Conservation (phyloP, 345 rosid genomes). For the Citropsis articulata region DNA sequence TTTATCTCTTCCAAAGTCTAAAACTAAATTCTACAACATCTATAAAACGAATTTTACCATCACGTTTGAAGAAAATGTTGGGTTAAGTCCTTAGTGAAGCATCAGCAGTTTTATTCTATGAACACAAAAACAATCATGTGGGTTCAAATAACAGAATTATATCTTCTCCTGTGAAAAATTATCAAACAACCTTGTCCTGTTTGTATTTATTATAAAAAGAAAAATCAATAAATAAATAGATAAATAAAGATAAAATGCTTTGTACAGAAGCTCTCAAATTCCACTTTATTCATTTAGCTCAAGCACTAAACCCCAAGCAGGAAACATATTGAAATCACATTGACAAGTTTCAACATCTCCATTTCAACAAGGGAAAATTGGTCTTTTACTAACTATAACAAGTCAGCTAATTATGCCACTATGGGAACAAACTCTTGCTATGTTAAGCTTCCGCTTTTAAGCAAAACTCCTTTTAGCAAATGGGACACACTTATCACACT, state of each 20-base stretch:
- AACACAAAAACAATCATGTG: neutral
- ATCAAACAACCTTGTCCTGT: neutral
- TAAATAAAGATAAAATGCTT: neutral
- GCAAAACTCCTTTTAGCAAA: neutral
- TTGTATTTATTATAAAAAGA: neutral
- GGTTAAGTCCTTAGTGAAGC: neutral
- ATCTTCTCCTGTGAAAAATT: neutral
- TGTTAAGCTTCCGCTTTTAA: neutral
- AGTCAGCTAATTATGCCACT: neutral
- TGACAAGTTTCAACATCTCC: neutral
- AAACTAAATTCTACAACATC: neutral
- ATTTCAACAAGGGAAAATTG: neutral
- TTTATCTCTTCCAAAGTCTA: neutral
- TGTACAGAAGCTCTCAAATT: neutral
- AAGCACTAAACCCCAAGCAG: neutral
- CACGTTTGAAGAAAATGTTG: neutral
- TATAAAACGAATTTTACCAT: neutral
- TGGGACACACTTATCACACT: neutral
- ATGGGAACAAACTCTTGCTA: neutral
- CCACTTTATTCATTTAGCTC: neutral
- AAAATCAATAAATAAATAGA: no score
- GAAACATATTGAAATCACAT: neutral
- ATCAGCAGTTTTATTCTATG: neutral
- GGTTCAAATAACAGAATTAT: neutral
- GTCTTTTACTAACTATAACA: neutral